Base-by-base conservation (phyloP, 148 eudicot genomes). In the Pouteria glomerata region DNA sequence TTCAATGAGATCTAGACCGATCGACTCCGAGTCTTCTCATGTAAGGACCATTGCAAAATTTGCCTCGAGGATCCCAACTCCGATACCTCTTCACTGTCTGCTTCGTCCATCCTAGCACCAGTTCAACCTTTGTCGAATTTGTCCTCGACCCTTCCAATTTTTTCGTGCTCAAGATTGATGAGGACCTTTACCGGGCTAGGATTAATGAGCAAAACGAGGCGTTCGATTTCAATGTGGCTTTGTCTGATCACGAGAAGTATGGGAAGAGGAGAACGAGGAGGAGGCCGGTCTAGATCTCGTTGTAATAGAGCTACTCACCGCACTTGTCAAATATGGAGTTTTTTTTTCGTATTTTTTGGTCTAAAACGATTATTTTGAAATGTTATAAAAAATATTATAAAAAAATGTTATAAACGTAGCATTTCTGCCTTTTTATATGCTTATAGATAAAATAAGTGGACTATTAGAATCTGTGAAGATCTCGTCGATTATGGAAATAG, bases 1-100 rank as follows among this genome's bases (percentile, higher is more conserved):
- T 83, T 96, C 76, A 97, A 95, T 66, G 88, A 88, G 92, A 95
- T 95, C 84, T 95, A 97, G 99, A 69, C 97, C 44, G 99, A 97
- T n/a, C 87, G 99, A 1, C 86, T 95, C 30, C 96, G 99, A 0
- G 96, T 95, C 39, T 92, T 95, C 3, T 95, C 99, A 16, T 85
- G 87, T 79, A 71, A 77, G 21, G 42, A 83, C 39, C 93, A 96
- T 3, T 89, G 93, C 76, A 96, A 95, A 86, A 88, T 95, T 83
- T 92, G 99, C 1, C 80, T 95, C 60, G 99, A 95, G 74, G 97
- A 95, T 77, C 97, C 99, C 4, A 53, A 58, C 44, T 90, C 99
- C 51, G 97, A 92, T 21, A 89, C 15, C 91, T 95, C 12, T 95
- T 95, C 80, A 96, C 99, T 48, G 97, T 97, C 41, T 91, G 97